Percentiles rank a stretch among this genome's conserved stretches.
Conservation (phyloP, 2,329 filamentous ascomycete genomes). For the Microsporum audouinii region DNA sequence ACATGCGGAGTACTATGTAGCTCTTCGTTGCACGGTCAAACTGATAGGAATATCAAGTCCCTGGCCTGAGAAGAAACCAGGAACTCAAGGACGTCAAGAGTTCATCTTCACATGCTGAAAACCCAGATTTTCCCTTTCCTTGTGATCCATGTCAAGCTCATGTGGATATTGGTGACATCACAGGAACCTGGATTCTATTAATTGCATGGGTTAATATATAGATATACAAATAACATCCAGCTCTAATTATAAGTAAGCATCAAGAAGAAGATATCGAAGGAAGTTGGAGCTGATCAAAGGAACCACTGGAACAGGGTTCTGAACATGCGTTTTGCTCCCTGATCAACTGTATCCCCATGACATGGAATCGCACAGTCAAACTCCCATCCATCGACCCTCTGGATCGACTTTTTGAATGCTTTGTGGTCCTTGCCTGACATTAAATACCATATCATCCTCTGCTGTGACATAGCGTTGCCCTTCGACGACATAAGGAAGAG, state of each 20-base stretch:
- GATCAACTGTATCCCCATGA: conserved; percentile 81
- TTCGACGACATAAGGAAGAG: conserved; percentile 44
- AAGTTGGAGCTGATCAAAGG: conserved; percentile 29
- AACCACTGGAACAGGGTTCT: conserved; percentile 75
- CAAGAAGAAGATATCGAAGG: not conserved
- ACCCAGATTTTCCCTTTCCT: not conserved
- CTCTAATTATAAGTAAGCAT: not conserved
- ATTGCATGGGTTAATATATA: too few relatives aligned
- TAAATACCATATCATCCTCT: conserved; percentile 72
- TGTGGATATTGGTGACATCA: not conserved
- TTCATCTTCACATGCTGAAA: too few relatives aligned
- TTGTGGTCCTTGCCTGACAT: conserved; percentile 49
- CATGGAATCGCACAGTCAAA: conserved; percentile 80
- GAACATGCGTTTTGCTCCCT: conserved; percentile 61
- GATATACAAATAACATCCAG: not conserved
- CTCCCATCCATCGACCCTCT: conserved; percentile 64
- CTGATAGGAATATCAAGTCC: too few relatives aligned
- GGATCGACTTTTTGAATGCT: conserved; percentile 59
- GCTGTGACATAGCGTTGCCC: conserved; percentile 59
- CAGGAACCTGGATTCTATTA: not conserved
- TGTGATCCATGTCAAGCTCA: not conserved
- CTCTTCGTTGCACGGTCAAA: too few relatives aligned
- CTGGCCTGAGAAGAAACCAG: too few relatives aligned
- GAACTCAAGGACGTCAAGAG: too few relatives aligned
- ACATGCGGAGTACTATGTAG: too few relatives aligned